Base-by-base conservation (phyloP, 176 grass and related monocot genomes). In the Tillandsia fasciculata region DNA sequence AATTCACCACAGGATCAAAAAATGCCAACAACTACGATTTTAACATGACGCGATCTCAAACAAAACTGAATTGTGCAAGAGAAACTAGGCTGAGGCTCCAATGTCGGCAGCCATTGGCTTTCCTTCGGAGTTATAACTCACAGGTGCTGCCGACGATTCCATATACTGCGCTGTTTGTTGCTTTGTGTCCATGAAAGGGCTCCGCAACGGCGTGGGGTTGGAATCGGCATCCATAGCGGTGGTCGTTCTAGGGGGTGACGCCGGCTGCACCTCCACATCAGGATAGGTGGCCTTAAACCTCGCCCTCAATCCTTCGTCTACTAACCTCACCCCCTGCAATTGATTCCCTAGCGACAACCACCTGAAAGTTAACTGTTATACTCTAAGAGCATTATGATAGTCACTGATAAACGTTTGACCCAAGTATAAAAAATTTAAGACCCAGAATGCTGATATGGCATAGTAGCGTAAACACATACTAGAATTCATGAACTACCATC, bases 211-310 rank as follows among this genome's bases (percentile, higher is more conserved):
- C 24, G 65, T 65, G 0, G 33, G 33, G 33, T 42, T 42, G 65
- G 73, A 86, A 47, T 97, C 94, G 20, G 24, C 81, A 76, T 97
- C 94, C 68, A 74, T 72, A 52, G 79, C 68, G 0, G 77, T 69
- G 49, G 71, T 83, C 78, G 81, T 51, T 83, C 94, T 90, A 71
- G 94, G 82, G 81, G 94, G 94, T 18, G 94, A 97, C 12, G 68
- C 58, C 0, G 94, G 94, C 63, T 87, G 86, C 70, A 97, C 94
- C 72, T 92, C 94, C 42, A 85, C 80, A 67, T 97, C 89, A 0
- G 94, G 89, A 89, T 97, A 97, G 74, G 89, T 84, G 76, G 89
- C 94, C 74, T 87, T 97, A 77, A 90, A 97, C 79, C 89, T 92
- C 74, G 94, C 94, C 79, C 94, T 90, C 68, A 97, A 64, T 23